Evolutionary conservation across 2,329 filamentous ascomycete genomes (phyloP).

Genomic region (Exophiala lecanii-corni): DNA sequence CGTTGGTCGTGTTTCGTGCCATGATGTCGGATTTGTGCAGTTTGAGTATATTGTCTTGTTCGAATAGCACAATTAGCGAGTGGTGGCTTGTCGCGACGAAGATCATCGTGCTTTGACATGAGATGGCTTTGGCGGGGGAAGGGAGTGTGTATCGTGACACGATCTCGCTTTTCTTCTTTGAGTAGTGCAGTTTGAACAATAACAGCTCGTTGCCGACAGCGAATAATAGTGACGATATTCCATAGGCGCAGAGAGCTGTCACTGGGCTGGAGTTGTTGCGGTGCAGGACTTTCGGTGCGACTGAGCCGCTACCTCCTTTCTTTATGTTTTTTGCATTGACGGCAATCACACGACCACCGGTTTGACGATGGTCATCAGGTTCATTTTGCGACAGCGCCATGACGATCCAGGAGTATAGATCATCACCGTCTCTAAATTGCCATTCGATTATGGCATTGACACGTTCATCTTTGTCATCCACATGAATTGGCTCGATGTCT

Average conservation of each 20-base stretch:
- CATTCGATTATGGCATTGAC: conserved; percentile 23
- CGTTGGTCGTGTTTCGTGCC: conserved; percentile 15
- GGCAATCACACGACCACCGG: conserved; percentile 16
- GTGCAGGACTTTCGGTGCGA: conserved; percentile 12
- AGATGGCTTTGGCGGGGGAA: conserved; percentile 49
- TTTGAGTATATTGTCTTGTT: conserved; percentile 30
- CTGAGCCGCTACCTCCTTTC: conserved; percentile 8
- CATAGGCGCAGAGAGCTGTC: conserved; percentile 35
- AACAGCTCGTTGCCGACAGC: conserved; percentile 42
- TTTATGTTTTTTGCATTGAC: conserved; percentile 21
- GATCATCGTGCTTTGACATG: conserved; percentile 43
- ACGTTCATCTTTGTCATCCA: conserved; percentile 18
- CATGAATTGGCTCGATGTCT: conserved; percentile 11
- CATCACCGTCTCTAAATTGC: conserved; percentile 18
- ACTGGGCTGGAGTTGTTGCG: conserved; percentile 11
- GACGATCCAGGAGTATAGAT: conserved; percentile 24
- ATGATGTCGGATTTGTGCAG: conserved; percentile 33
- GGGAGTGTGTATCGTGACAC: conserved; percentile 39
- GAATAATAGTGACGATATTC: conserved; percentile 40
- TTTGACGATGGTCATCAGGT: background rate
- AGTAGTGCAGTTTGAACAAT: conserved; percentile 41
- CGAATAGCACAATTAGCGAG: conserved; percentile 43
- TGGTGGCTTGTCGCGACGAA: conserved; percentile 53
- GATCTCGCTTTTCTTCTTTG: conserved; percentile 39
- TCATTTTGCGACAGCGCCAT: conserved; percentile 20